Evolutionary conservation across 2,329 filamentous ascomycete species (phyloP), one percentile per base, ranked within the genome.

Genomic region (Pseudocercospora musae): DNA sequence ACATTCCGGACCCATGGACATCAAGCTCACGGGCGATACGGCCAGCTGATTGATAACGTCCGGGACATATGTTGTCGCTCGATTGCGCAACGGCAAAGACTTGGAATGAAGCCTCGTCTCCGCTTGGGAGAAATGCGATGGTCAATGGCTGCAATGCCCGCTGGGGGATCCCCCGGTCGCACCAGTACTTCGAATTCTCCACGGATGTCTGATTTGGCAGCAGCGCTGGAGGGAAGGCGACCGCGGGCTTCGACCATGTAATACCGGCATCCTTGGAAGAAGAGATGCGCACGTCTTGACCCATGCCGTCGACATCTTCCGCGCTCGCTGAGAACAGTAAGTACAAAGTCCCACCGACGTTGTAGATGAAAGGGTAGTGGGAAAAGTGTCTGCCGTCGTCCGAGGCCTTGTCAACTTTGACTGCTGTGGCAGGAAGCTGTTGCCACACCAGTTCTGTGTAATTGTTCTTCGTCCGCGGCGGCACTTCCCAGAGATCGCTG

Each of bases 61-160:
- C 60, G 4, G 60, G 60, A 56, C 60, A 62, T 40, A 52, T 52
- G 42, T 62, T 62, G 50, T 62, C 60, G 56, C 60, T 62, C n/a
- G 60, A 62, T 25, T 62, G 60, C 40, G 60, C 60, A 23, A 62
- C 60, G 15, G 60, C 60, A 42, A 33, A 62, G 18, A 55, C 57
- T 46, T 57, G 44, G 29, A 21, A 18, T 10, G 60, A 62, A 10
- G 56, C 49, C 40, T 62, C 60, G 49, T 58, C 60, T 48, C 20
- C 33, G 31, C 57, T 20, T 21, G 60, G 60, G 20, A 62, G 56
- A n/a, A 49, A 44, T 4, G 31, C 52, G 29, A 62, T 59, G 4
- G 60, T 62, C 56, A 62, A 59, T n/a, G 60, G 60, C 60, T 62
- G 60, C 57, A 59, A 33, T 7, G 60, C 60, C 1, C 60, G 56